Evolutionary conservation across 2,329 filamentous ascomycete genomes (phyloP).

Genomic region (Paecilomyces formosus): DNA sequence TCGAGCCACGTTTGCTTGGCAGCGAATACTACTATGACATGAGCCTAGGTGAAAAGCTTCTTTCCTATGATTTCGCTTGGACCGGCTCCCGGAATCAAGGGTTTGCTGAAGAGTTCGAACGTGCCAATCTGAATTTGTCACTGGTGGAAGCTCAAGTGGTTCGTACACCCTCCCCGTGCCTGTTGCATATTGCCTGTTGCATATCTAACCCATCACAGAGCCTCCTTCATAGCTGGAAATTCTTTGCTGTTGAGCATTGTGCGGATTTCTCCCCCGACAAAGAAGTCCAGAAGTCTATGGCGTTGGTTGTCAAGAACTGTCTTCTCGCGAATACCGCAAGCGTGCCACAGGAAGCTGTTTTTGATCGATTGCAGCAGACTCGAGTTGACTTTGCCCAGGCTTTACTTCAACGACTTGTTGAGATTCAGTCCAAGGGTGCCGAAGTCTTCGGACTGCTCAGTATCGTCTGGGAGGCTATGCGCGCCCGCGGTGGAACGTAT

Average conservation of each 20-base stretch:
- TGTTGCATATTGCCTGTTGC: slow-evolving; percentile 24
- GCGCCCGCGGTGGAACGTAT: slow-evolving; percentile 48
- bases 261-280: slow-evolving; percentile 49
- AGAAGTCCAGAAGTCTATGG: slow-evolving; percentile 60
- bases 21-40: slow-evolving; percentile 78
- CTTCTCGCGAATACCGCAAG: slow-evolving; percentile 67
- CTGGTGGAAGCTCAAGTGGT: slow-evolving; percentile 87
- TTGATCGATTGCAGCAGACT: slow-evolving; percentile 66
- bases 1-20: slow-evolving; percentile 62
- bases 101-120: slow-evolving; percentile 73
- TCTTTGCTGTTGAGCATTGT: slow-evolving; percentile 76
- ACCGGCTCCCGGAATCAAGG: slow-evolving; percentile 58
- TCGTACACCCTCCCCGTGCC: slow-evolving; percentile 26
- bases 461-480: slow-evolving; percentile 55
- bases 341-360: slow-evolving; percentile 71
- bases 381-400: slow-evolving; percentile 76
- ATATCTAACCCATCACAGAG: slow-evolving; percentile 41
- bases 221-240: slow-evolving; percentile 83
- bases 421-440: slow-evolving; percentile 41
- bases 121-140: slow-evolving; percentile 84
- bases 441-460: slow-evolving; percentile 50
- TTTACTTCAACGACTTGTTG: slow-evolving; percentile 70
- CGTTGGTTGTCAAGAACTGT: slow-evolving; percentile 69
- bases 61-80: slow-evolving; percentile 75
- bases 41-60: slow-evolving; percentile 64